phyloP scores from a whole-genome alignment of 2,329 filamentous ascomycete genomes.

The Aspergillus sp. region DNA sequence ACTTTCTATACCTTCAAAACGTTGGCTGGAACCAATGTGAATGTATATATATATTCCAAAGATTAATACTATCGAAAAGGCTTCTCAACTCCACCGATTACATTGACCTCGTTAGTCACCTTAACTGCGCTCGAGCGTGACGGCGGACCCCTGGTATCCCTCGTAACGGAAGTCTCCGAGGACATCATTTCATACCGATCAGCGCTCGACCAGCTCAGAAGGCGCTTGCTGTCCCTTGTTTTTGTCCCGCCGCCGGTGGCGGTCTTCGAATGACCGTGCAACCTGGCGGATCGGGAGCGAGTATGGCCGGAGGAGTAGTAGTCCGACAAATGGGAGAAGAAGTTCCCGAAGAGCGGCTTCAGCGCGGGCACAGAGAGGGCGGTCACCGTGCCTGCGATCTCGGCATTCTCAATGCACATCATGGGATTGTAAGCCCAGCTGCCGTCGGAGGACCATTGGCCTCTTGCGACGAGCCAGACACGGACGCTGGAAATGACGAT shows the following conservation, averaged over 20 bases:
- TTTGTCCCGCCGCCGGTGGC: conserved; percentile 8
- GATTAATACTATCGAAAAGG: too few relatives aligned
- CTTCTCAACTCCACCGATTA: too few relatives aligned
- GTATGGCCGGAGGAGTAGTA: conserved; percentile 15
- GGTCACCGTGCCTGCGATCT: conserved; percentile 43
- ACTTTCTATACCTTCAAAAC: too few relatives aligned
- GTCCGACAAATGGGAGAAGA: conserved; percentile 14
- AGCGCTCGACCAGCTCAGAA: conserved; percentile 14
- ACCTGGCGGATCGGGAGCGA: conserved; percentile 6
- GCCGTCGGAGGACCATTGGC: conserved; percentile 38
- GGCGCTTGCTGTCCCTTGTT: conserved; percentile 13
- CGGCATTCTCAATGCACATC: conserved; percentile 42
- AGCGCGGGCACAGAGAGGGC: conserved; percentile 44
- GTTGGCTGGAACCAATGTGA: too few relatives aligned
- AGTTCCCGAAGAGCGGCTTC: conserved; percentile 37
- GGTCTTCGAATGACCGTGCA: conserved; percentile 12
- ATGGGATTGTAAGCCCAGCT: conserved; percentile 46
- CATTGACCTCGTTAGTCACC: neutral
- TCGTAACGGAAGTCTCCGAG: conserved; percentile 6
- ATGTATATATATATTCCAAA: too few relatives aligned
- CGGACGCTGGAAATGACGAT: conserved; percentile 42
- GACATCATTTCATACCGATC: conserved; percentile 21
- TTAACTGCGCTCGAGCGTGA: neutral
- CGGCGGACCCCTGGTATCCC: neutral
- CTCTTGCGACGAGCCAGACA: conserved; percentile 39